phyloP scores from a whole-genome alignment of 441 rosid genomes.

The Rhodomyrtus psidioides region DNA sequence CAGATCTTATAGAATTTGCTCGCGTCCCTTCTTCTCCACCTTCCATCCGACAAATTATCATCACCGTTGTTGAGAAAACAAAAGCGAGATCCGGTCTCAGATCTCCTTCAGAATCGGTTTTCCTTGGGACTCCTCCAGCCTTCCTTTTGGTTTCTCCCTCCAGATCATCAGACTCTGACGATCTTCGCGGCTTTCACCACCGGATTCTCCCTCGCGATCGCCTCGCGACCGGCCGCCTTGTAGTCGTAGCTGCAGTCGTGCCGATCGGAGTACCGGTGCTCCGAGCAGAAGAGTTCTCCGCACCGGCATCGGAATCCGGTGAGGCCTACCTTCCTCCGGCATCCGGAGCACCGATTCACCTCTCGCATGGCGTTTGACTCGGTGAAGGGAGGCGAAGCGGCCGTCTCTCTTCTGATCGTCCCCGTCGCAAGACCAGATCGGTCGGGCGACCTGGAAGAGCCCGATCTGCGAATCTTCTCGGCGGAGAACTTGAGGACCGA shows the following conservation, averaged over 20 bases:
- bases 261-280: constrained; percentile 90
- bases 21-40: background rate
- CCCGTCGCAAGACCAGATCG: constrained; percentile 6
- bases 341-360: constrained; percentile 86
- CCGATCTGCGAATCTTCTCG: constrained; percentile 42
- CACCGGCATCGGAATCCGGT: constrained; percentile 96
- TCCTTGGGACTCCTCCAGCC: background rate
- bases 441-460: constrained; percentile 18
- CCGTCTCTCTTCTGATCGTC: constrained; percentile 16
- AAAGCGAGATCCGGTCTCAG: background rate
- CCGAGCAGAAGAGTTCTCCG: constrained; percentile 87
- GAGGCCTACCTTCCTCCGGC: constrained; percentile 77
- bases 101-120: constrained; percentile 11
- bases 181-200: constrained; percentile 96
- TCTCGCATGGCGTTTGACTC: constrained; percentile 20
- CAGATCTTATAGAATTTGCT: background rate
- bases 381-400: background rate
- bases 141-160: background rate
- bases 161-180: constrained; percentile 47
- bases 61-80: background rate
- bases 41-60: background rate
- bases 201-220: constrained; percentile 90
- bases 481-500: constrained; percentile 29
- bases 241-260: constrained; percentile 92
- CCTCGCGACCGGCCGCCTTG: constrained; percentile 81